A percentile compares a stretch with the other conserved stretches of the same genome.
These are phyloP conservation scores for Lipomyces oligophaga DNA, from an alignment of 805 yeast genomes.

Conservation along the genomic window DNA sequence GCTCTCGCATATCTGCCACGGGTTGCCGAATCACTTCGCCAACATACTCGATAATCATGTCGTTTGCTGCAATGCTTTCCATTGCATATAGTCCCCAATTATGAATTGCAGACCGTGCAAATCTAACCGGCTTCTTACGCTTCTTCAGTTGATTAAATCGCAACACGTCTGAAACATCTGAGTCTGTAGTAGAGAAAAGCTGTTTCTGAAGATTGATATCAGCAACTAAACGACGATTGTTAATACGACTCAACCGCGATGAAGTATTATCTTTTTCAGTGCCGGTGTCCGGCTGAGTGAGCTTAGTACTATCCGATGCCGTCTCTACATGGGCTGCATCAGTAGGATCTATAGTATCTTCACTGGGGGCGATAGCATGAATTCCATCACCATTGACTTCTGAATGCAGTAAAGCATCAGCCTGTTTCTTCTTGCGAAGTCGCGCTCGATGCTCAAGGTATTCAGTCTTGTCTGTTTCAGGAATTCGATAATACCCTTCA, in stretches of 20 bases:
- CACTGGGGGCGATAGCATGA: constrained; percentile 14
- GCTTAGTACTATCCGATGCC: neutral
- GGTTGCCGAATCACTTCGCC: constrained; percentile 93
- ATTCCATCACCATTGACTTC: constrained; percentile 31
- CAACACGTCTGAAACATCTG: constrained; percentile 60
- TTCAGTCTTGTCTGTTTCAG: constrained; percentile 66
- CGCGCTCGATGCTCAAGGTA: constrained; percentile 77
- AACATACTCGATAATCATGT: constrained; percentile 96
- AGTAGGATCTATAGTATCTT: constrained; percentile 11
- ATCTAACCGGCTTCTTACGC: constrained; percentile 90
- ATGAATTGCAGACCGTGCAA: constrained; percentile 94
- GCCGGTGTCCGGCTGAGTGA: constrained; percentile 14
- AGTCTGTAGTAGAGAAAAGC: constrained; percentile 61
- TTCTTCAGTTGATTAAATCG: constrained; percentile 83
- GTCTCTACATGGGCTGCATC: neutral
- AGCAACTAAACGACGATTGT: constrained; percentile 82
- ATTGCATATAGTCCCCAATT: constrained; percentile 97
- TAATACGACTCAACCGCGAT: constrained; percentile 81
- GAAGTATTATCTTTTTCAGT: constrained; percentile 35
- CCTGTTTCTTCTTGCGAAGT: constrained; percentile 42
- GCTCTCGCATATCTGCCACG: constrained; percentile 89
- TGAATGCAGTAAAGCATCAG: constrained; percentile 62
- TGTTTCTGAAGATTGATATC: constrained; percentile 79
- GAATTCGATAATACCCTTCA: constrained; percentile 67
- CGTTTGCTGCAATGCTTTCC: constrained; percentile 92